Conservation (phyloP, 371 early-diverging fungal species). For the Mortierella sp. region DNA sequence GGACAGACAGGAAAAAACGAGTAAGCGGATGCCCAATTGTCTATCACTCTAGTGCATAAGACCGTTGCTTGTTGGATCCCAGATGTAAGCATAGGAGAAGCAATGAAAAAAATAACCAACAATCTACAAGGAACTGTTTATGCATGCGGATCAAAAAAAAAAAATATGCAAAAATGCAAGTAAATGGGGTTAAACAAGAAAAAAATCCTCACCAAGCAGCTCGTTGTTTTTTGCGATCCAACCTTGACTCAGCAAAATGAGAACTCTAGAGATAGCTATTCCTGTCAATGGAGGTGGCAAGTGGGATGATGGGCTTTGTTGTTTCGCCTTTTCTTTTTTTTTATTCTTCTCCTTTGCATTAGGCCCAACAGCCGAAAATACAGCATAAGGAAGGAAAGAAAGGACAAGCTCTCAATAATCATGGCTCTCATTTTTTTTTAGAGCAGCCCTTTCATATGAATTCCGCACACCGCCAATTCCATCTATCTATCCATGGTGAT, state of each 20-base stretch:
- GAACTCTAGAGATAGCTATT: not conserved
- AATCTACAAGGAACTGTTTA: not conserved
- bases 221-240: not conserved
- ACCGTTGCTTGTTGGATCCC: not conserved
- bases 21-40: not conserved
- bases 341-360: not conserved
- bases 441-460: not conserved
- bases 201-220: not conserved
- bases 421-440: conserved; percentile 6
- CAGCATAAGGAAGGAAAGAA: not conserved
- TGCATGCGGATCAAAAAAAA: not conserved
- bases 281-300: not conserved
- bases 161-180: too few relatives aligned
- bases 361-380: not conserved
- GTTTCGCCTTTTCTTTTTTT: not conserved
- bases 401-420: not conserved
- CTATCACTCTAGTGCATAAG: not conserved
- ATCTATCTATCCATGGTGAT: not conserved
- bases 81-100: not conserved
- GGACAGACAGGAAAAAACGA: not conserved
- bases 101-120: not conserved
- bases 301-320: not conserved
- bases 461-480: not conserved
- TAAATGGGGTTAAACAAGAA: too few relatives aligned
- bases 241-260: not conserved